Conservation (phyloP, 768 basidiomycete species). For the Dacryopinax spathularia region DNA sequence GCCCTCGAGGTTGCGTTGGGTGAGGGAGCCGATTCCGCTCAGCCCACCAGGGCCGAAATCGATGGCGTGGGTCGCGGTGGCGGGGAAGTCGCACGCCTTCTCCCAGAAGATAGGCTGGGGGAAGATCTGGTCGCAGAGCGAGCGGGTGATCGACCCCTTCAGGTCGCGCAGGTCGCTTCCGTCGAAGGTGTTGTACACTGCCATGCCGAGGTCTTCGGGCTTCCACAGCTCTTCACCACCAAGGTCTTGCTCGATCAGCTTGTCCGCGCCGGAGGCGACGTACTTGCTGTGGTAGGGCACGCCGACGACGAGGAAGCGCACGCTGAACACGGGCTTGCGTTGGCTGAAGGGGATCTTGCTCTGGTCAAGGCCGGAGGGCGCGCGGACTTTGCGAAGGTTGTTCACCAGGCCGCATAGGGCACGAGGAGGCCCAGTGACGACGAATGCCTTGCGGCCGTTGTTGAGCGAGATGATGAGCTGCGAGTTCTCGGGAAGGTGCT, state of each 20-base stretch:
- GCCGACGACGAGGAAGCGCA: slow-evolving; percentile 87
- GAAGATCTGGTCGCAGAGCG: slow-evolving; percentile 88
- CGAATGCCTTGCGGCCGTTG: slow-evolving; percentile 83
- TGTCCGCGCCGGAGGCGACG: slow-evolving; percentile 57
- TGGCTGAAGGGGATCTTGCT: slow-evolving; percentile 89
- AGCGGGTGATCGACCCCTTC: slow-evolving; percentile 62
- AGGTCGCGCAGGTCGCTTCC: slow-evolving; percentile 70
- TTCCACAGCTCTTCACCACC: slow-evolving; percentile 66
- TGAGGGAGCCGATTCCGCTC: slow-evolving; percentile 84
- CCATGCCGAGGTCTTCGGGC: slow-evolving; percentile 52
- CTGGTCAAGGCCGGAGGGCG: slow-evolving; percentile 76
- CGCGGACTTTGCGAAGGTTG: slow-evolving; percentile 76
- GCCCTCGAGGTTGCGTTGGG: slow-evolving; percentile 81
- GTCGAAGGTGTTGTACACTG: slow-evolving; percentile 85
- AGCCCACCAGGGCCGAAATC: slow-evolving; percentile 95
- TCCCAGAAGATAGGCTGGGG: slow-evolving; percentile 85
- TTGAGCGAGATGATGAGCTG: slow-evolving; percentile 75
- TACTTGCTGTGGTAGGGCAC: slow-evolving; percentile 94
- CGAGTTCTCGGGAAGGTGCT: slow-evolving; percentile 63
- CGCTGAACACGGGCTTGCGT: slow-evolving; percentile 82
- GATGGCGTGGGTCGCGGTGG: slow-evolving; percentile 80
- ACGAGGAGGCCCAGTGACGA: slow-evolving; percentile 82
- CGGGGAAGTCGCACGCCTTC: slow-evolving; percentile 77
- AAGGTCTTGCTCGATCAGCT: slow-evolving; percentile 61
- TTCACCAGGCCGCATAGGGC: slow-evolving; percentile 91